Base-by-base conservation (phyloP, 73 alveolate species). In the Breviolum minutum region DNA sequence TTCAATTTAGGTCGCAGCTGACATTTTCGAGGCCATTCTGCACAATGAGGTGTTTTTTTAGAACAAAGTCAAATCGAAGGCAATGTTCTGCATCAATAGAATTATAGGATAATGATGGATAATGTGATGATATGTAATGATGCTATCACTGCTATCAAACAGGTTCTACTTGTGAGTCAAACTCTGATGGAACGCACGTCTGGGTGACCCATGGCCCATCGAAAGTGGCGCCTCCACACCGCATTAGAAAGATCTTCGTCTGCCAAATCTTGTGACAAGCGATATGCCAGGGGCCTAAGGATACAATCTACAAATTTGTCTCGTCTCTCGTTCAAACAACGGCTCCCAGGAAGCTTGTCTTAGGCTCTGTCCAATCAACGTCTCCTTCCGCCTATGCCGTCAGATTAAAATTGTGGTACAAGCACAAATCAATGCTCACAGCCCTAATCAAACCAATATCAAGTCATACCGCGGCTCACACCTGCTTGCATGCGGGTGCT, bases 251-350 rank as follows among this genome's bases (percentile, higher is more conserved):
- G 76, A 8, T 83, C 40, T 20, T 83, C 92, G 27, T 83, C 92
- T 26, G 13, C 76, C 61, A 61, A 74, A 7, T 83, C 73, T 62
- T 62, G 92, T 20, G 76, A 17, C 16, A 74, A 19, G 92, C 92
- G 92, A 61, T 61, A 83, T 24, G 32, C 76, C 92, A 83, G 62
- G 7, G 92, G 92, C 92, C 92, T 83, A 19, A 61, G 83, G 54
- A 9, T 77, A 22, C 62, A n/a, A n/a, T 6, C 86, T 7, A 24
- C 14, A 30, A 20, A 77, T 30, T 11, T 77, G 81, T 8, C 40
- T 13, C 24, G 86, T 29, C 19, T 40, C 54, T 40, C 54, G 3
- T 40, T 40, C 54, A 40, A 40, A 40, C 54, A 40, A 40, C 54
- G 54, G 14, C 62, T 71, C n/a, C 81, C n/a, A 71, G 30, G 17